Base-by-base conservation (phyloP, 768 basidiomycete genomes). In the Phylloporus arenicola region DNA sequence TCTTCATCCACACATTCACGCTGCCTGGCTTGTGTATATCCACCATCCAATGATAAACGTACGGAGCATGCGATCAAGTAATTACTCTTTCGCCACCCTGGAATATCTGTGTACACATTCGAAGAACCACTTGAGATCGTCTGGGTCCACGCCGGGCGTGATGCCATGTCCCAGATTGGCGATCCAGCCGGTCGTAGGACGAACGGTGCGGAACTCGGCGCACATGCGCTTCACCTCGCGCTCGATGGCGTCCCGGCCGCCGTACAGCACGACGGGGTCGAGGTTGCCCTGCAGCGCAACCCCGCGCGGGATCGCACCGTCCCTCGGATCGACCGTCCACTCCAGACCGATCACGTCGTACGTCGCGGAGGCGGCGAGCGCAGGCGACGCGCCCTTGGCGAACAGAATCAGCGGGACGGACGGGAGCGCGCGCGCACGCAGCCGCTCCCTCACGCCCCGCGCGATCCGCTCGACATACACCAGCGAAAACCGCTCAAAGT, bases 141-240 rank as follows among this genome's bases (percentile, higher is more conserved):
- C 93, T 19, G 95, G 92, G 65, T 96, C 83, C 13, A 98, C 94
- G 22, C 83, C 88, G 11, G 96, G 96, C 4, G 93, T 96, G 59
- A 99, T 94, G 6, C 96, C 96, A 64, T 98, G 96, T 0, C 96
- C 96, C 19, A 99, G 72, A 70, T 98, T 98, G 9, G 89, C 88
- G 61, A 98, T 97, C 92, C 94, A 98, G n/a, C 83, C 88, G 35
- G 76, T 77, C 17, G 72, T 61, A 45, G 67, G 64, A 10, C 81
- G 79, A 39, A 59, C 70, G 7, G 62, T 61, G 44, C 77, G 74
- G 72, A 97, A 98, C n/a, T 77, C 77, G 54, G 80, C 74, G 53
- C 82, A 81, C 81, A 93, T 86, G 57, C 86, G 75, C 72, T 91
- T 83, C 34, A 96, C 92, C 57, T 88, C 83, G 34, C 70, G 67